These are phyloP conservation scores for Podospora anserina DNA, from an alignment of 495 filamentous ascomycete genomes.

Conservation along the genomic window DNA sequence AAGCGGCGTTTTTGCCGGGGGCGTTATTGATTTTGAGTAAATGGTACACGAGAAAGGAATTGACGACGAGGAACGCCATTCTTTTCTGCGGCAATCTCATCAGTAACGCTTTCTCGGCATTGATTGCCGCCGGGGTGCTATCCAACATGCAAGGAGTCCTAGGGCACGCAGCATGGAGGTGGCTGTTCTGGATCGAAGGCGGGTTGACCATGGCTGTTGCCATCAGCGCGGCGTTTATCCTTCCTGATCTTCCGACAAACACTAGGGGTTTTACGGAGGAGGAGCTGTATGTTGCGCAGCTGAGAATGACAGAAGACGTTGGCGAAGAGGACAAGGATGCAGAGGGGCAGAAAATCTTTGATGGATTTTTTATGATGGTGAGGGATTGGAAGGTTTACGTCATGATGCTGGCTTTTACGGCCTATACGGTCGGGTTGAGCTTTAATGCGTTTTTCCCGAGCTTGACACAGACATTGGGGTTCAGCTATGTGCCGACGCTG, in stretches of 20 bases:
- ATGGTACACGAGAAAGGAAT: conserved; percentile 56
- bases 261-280: conserved; percentile 65
- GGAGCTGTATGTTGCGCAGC: conserved; percentile 62
- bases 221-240: conserved; percentile 52
- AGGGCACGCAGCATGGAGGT: conserved; percentile 52
- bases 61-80: conserved; percentile 54
- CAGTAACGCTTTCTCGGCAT: conserved; percentile 58
- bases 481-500: conserved; percentile 63
- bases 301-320: conserved; percentile 71
- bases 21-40: conserved; percentile 50
- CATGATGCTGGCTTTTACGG: conserved; percentile 42
- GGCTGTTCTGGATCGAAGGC: conserved; percentile 74
- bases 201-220: conserved; percentile 46
- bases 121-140: conserved; percentile 57
- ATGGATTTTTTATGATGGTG: conserved; percentile 67
- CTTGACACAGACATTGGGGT: conserved; percentile 72
- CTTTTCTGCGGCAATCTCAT: conserved; percentile 61
- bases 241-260: conserved; percentile 72
- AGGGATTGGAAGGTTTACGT: conserved; percentile 66
- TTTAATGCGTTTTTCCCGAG: conserved; percentile 52
- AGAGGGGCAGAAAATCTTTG: conserved; percentile 55
- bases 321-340: conserved; percentile 66
- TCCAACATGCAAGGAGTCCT: conserved; percentile 48
- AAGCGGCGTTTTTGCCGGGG: conserved; percentile 46
- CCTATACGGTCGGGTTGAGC: conserved; percentile 36